Conservation (phyloP, 345 rosid species). For the Eucalyptus sp. region DNA sequence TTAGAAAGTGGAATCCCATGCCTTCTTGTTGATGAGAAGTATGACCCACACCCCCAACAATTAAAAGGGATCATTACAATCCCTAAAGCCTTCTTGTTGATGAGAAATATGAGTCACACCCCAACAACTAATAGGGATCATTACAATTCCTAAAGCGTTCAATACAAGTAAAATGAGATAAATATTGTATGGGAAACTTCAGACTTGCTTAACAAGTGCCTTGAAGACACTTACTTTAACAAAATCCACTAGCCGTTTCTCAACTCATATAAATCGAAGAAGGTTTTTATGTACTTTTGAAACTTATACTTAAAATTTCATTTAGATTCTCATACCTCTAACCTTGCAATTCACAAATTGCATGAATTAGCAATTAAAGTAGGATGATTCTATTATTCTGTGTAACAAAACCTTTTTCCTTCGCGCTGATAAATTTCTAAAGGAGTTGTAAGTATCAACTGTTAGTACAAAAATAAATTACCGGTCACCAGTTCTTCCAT, state of each 20-base stretch:
- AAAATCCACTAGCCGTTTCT: background rate
- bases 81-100: too few species aligned
- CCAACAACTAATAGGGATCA: too few species aligned
- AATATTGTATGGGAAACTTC: background rate
- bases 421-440: background rate
- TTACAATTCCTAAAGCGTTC: background rate
- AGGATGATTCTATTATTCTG: background rate
- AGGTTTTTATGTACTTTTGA: background rate
- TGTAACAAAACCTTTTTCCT: background rate
- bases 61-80: background rate
- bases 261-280: background rate
- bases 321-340: background rate
- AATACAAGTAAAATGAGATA: background rate
- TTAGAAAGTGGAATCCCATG: too few species aligned
- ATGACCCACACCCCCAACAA: too few species aligned
- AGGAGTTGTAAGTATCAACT: background rate
- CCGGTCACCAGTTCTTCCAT: background rate
- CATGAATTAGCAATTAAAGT: background rate
- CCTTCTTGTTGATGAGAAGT: too few species aligned
- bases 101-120: too few species aligned
- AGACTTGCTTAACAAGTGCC: background rate
- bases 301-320: background rate
- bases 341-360: background rate
- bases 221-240: background rate
- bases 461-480: too few species aligned